Evolutionary conservation across 768 basidiomycete genomes (phyloP).

Genomic region (Serendipita sp.): DNA sequence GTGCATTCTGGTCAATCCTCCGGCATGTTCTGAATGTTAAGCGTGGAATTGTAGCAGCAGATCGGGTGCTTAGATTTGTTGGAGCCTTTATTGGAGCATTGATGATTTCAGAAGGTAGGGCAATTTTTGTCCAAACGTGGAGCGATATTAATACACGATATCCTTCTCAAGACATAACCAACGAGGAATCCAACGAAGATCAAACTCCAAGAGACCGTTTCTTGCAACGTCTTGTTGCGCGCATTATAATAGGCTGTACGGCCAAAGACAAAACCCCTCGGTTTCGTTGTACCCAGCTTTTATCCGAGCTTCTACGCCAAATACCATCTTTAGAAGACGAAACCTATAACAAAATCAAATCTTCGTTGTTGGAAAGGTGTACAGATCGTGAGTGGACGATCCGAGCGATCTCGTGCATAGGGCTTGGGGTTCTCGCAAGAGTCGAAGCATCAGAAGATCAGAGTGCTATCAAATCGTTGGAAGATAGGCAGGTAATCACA

Average conservation of each 20-base stretch:
- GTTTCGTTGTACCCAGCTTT: neutral
- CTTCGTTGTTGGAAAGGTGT: neutral
- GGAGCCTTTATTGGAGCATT: slow-evolving; percentile 25
- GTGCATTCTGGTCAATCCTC: slow-evolving; percentile 13
- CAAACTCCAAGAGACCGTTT: neutral
- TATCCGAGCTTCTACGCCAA: neutral
- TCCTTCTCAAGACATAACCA: neutral
- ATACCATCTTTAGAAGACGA: neutral
- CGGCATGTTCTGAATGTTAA: slow-evolving; percentile 44
- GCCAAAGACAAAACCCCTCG: slow-evolving; percentile 3
- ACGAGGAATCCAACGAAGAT: neutral
- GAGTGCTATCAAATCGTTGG: neutral
- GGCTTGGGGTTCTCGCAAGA: neutral
- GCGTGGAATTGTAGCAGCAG: slow-evolving; percentile 63
- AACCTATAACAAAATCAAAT: neutral
- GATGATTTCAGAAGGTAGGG: neutral
- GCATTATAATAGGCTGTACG: neutral
- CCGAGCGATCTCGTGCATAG: neutral
- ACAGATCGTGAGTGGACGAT: neutral
- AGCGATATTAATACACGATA: neutral
- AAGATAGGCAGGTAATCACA: neutral
- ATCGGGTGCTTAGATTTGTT: slow-evolving; percentile 67
- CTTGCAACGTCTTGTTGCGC: neutral
- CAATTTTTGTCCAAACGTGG: neutral
- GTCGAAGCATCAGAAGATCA: neutral